Evolutionary conservation across 192 early-diverging fungal species (phyloP).

Genomic region (Linderina pennispora): DNA sequence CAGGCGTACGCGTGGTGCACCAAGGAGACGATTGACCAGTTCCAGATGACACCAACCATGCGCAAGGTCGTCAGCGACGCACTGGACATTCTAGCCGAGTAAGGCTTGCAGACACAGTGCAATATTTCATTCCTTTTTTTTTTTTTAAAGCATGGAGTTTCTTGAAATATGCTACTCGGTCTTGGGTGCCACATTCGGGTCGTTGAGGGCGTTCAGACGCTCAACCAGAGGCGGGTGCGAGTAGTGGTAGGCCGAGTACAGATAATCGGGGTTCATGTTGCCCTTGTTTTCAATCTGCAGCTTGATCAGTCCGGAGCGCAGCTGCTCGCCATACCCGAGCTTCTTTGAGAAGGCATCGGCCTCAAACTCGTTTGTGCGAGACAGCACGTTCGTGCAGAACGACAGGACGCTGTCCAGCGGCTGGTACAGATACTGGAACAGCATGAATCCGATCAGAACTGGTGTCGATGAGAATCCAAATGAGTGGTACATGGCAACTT

Average conservation of each 20-base stretch:
- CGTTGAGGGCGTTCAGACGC: conserved; percentile 61
- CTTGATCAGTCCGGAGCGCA: conserved; percentile 81
- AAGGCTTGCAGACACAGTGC: not conserved
- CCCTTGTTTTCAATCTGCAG: conserved; percentile 85
- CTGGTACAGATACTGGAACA: conserved; percentile 83
- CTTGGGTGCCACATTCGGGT: conserved; percentile 45
- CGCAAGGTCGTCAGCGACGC: conserved; percentile 24
- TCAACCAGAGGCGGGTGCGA: conserved; percentile 91
- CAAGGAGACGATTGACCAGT: conserved; percentile 17
- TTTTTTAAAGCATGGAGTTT: too few species aligned
- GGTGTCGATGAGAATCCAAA: conserved; percentile 83
- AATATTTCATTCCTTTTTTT: too few species aligned
- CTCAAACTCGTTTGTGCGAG: conserved; percentile 86
- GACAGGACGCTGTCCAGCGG: conserved; percentile 71
- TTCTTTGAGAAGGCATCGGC: conserved; percentile 87
- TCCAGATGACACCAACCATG: conserved; percentile 27
- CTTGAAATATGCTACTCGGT: conserved; percentile 34
- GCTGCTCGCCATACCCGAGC: conserved; percentile 66
- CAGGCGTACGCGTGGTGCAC: conserved; percentile 33
- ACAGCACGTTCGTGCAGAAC: conserved; percentile 75
- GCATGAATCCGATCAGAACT: conserved; percentile 79
- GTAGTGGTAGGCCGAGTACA: conserved; percentile 88
- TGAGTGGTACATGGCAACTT: conserved; percentile 67
- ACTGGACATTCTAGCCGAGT: conserved; percentile 5
- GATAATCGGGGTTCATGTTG: conserved; percentile 77